Conservation (phyloP, 805 yeast species). For the Candida tallmaniae region DNA sequence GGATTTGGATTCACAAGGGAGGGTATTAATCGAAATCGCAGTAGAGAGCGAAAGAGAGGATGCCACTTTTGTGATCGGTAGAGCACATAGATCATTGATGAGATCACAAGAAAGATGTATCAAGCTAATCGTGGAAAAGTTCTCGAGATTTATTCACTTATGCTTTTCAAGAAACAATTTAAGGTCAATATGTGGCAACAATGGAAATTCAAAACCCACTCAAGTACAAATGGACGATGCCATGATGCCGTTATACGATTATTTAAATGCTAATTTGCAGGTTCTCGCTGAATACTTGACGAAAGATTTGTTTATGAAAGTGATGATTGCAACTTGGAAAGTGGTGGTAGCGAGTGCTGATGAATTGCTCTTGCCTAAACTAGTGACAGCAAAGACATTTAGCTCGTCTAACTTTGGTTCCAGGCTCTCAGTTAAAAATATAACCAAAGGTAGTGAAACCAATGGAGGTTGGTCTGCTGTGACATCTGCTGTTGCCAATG, state of each 20-base stretch:
- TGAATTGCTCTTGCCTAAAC: constrained; percentile 65
- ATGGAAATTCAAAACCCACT: constrained; percentile 41
- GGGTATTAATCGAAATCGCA: constrained; percentile 59
- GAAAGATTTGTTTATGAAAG: constrained; percentile 50
- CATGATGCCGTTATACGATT: constrained; percentile 68
- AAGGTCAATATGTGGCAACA: constrained; percentile 49
- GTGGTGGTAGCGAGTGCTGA: constrained; percentile 68
- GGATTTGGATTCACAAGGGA: constrained; percentile 66
- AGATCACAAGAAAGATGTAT: constrained; percentile 65
- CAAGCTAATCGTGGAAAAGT: constrained; percentile 67
- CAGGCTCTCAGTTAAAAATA: constrained; percentile 9
- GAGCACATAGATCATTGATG: constrained; percentile 60
- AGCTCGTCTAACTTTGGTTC: constrained; percentile 21
- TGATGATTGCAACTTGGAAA: constrained; percentile 80
- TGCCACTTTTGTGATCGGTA: constrained; percentile 76
- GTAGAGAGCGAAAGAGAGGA: constrained; percentile 79
- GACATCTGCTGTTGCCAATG: constrained; percentile 47
- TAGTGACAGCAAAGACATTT: constrained; percentile 43
- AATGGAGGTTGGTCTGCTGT: constrained; percentile 24
- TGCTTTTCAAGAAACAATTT: constrained; percentile 57
- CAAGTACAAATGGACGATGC: constrained; percentile 55
- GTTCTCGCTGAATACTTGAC: constrained; percentile 60
- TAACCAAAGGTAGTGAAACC: background rate
- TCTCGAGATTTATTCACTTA: constrained; percentile 57
- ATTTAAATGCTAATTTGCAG: constrained; percentile 62